These are phyloP conservation scores for Fusarium tricinctum DNA, from an alignment of 2,329 filamentous ascomycete genomes.

Conservation along the genomic window DNA sequence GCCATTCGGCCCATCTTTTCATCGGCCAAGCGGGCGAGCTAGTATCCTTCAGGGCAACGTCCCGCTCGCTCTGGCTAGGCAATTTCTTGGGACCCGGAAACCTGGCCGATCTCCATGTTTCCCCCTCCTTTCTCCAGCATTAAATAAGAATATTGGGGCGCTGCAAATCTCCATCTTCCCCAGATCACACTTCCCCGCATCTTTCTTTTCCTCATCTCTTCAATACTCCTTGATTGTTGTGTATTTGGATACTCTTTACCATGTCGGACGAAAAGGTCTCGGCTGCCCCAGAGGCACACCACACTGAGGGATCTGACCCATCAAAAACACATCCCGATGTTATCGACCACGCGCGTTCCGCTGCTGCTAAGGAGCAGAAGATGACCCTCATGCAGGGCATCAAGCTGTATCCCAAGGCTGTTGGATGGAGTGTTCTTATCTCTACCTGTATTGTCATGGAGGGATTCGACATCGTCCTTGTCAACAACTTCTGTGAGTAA, in stretches of 20 bases:
- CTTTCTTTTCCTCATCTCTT: not conserved
- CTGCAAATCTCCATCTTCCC: constrained; percentile 21
- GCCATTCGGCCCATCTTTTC: constrained; percentile 5
- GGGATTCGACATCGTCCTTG: constrained; percentile 40
- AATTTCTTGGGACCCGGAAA: constrained; percentile 6
- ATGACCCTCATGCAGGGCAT: constrained; percentile 46
- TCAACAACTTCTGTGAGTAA: constrained; percentile 44
- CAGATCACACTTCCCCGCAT: constrained; percentile 30
- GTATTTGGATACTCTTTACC: not conserved
- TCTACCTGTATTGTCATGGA: constrained; percentile 47
- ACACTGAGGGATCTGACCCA: not conserved
- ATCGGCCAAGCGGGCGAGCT: constrained; percentile 6
- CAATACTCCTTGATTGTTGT: too few species aligned
- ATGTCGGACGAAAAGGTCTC: constrained; percentile 36
- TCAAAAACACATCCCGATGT: constrained; percentile 31
- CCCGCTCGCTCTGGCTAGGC: constrained; percentile 1
- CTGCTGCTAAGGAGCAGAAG: constrained; percentile 38
- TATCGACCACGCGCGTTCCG: constrained; percentile 41
- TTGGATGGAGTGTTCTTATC: constrained; percentile 42
- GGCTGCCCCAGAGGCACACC: constrained; percentile 20
- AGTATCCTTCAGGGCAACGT: constrained; percentile 16
- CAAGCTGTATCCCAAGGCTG: constrained; percentile 43
- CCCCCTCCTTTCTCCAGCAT: constrained; percentile 14
- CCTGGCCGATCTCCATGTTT: constrained; percentile 5
- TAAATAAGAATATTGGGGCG: constrained; percentile 26